These are phyloP conservation scores for Hordeum vulgare DNA, from an alignment of 176 grass and related monocot species.

Conservation along the genomic window MorexV3_pseudomolecules_assembly NC_058520.1:457449250-457449749, in stretches of 20 bases:
- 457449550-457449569: no score
- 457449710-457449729: not conserved
- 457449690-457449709: not conserved
- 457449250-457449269: constrained; percentile 46
- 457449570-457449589: no score
- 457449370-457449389: constrained; percentile 56
- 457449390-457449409: constrained; percentile 53
- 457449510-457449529: no score
- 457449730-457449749: constrained; percentile 14
- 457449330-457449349: constrained; percentile 58
- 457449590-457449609: no score
- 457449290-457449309: not conserved
- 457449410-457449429: constrained; percentile 55
- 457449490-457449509: no score
- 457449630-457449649: not conserved
- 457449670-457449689: not conserved
- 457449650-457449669: not conserved
- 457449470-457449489: no score
- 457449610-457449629: no score
- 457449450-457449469: not conserved
- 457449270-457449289: constrained; percentile 33
- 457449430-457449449: not conserved
- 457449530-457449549: no score
- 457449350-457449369: constrained; percentile 54
- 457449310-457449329: constrained; percentile 50